Conservation (phyloP, 805 yeast genomes). For the Jamesozyma gamospora region DNA sequence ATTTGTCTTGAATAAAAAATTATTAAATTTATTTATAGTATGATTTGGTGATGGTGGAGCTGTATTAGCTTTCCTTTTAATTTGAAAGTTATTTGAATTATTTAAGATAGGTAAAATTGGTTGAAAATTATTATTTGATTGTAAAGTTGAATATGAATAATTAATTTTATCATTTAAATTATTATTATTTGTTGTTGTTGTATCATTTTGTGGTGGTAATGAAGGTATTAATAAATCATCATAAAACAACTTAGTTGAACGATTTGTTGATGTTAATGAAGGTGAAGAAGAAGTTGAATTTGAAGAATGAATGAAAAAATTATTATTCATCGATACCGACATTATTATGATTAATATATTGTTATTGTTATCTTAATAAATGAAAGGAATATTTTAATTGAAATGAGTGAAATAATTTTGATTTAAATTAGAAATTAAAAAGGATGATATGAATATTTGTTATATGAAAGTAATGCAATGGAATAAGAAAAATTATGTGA, state of each 20-base stretch:
- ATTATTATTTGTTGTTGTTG: background rate
- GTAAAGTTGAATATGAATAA: conserved; percentile 1
- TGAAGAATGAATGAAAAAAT: background rate
- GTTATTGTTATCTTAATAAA: too few species aligned
- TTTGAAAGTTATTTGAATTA: background rate
- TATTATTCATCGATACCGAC: background rate
- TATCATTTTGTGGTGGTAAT: conserved; percentile 3
- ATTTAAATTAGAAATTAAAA: too few species aligned
- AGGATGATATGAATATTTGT: too few species aligned
- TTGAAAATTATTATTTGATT: background rate
- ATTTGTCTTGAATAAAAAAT: too few species aligned
- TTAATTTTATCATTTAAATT: background rate
- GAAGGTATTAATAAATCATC: conserved; percentile 18
- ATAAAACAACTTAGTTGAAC: conserved; percentile 4
- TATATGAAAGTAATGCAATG: too few species aligned
- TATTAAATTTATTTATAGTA: too few species aligned
- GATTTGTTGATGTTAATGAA: background rate
- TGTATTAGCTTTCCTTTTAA: conserved; percentile 17
- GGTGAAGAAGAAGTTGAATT: background rate
- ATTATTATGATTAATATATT: background rate
- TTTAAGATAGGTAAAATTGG: conserved; percentile 5
- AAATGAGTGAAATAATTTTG: too few species aligned
- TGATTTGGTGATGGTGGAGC: conserved; percentile 26
- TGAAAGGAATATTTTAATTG: too few species aligned
- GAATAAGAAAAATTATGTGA: too few species aligned